Conservation (phyloP, 768 basidiomycete species). For the Calvatia gigantea region DNA sequence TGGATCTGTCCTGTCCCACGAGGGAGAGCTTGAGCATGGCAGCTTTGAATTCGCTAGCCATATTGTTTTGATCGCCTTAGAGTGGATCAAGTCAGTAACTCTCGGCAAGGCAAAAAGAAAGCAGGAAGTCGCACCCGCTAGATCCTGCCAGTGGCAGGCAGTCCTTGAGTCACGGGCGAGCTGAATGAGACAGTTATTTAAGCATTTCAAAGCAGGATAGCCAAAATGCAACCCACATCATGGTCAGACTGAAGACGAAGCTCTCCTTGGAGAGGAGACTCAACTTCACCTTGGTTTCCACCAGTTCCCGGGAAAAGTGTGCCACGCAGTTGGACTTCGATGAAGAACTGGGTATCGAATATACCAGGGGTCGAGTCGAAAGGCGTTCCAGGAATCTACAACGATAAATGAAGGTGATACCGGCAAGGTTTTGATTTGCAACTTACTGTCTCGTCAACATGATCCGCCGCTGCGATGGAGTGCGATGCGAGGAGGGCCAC, state of each 20-base stretch:
- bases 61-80: constrained; percentile 28
- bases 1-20: constrained; percentile 33
- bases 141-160: constrained; percentile 45
- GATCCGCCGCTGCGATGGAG: constrained; percentile 27
- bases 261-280: constrained; percentile 36
- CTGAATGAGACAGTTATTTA: constrained; percentile 10
- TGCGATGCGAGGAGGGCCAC: constrained; percentile 35
- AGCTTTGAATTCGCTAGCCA: constrained; percentile 32
- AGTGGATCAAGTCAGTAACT: not conserved
- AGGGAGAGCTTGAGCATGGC: constrained; percentile 42
- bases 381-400: constrained; percentile 26
- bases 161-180: constrained; percentile 38
- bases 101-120: not conserved
- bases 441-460: constrained; percentile 27
- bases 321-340: constrained; percentile 44
- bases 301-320: constrained; percentile 36
- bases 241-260: constrained; percentile 44
- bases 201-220: not conserved
- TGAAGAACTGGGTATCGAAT: constrained; percentile 44
- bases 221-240: constrained; percentile 17
- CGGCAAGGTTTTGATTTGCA: constrained; percentile 14
- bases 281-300: constrained; percentile 35
- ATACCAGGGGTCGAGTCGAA: constrained; percentile 43
- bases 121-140: constrained; percentile 28
- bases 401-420: constrained; percentile 5